Evolutionary conservation across 768 basidiomycete genomes (phyloP), one percentile per base, ranked within the genome.

Genomic region (Fibroporia radiculosa): DNA sequence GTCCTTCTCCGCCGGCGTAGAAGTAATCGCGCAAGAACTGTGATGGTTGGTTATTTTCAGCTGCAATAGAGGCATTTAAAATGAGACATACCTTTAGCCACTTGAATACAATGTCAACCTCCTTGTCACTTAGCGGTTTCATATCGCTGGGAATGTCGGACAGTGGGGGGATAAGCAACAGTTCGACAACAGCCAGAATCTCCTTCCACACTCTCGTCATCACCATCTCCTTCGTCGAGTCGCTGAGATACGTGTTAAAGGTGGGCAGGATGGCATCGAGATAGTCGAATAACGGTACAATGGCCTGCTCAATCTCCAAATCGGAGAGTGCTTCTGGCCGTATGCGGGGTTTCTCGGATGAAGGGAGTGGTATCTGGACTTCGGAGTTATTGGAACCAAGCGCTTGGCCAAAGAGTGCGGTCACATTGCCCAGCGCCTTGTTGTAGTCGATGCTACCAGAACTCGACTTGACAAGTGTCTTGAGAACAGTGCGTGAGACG

Each of bases 101-200:
- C 62, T 93, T 95, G 70, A 97, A 91, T n/a, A 93, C 95, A 48
- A 97, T 84, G 60, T 98, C 96, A 28, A 98, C 87, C 66, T 97
- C 96, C 65, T 95, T 93, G 57, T 98, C 96, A 22, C 75, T 82
- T 59, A 99, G 62, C 1, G 93, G 84, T 54, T 88, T 85, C 90
- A 98, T 84, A 43, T 92, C 87, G 34, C 91, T 91, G 8, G 83
- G 71, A 14, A 77, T 66, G 48, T 95, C 90, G 4, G 85, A 88
- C 45, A 99, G 64, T 2, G 93, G 88, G 3, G 96, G 96, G 13
- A 98, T 82, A 49, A 98, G 75, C 53, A 98, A 65, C 8, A 80
- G 82, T 59, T 97, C 96, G 45, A 98, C 75, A 14, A 91, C 77
- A 18, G 69, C 71, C 57, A 98, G 61, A 45, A 99, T 82, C 64